Conservation (phyloP, 2,329 filamentous ascomycete genomes). For the Shiraia sp. region DNA sequence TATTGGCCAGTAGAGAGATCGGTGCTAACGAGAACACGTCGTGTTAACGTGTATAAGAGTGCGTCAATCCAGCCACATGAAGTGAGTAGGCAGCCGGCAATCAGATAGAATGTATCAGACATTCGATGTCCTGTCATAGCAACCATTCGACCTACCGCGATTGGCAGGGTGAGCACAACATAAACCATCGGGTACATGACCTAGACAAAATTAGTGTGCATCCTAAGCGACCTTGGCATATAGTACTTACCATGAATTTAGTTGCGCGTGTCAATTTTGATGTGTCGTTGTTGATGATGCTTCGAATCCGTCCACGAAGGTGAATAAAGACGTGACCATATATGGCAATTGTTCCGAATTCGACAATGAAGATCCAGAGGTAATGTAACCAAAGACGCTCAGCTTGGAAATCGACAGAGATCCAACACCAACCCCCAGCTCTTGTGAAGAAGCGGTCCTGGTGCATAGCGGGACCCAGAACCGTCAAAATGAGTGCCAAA, state of each 20-base stretch:
- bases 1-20: conserved; percentile 34
- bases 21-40: conserved; percentile 43
- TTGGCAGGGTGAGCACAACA: conserved; percentile 66
- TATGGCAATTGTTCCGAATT: conserved; percentile 56
- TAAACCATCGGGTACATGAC: conserved; percentile 66
- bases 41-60: conserved; percentile 48
- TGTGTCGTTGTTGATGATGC: conserved; percentile 41
- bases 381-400: conserved; percentile 58
- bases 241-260: conserved; percentile 57
- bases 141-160: conserved; percentile 54
- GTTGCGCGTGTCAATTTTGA: conserved; percentile 46
- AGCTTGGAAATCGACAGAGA: conserved; percentile 47
- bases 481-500: conserved; percentile 51
- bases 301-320: conserved; percentile 50
- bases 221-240: background rate
- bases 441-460: conserved; percentile 51
- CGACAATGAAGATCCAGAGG: conserved; percentile 58
- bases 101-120: conserved; percentile 60
- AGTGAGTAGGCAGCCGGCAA: conserved; percentile 62
- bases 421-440: conserved; percentile 60
- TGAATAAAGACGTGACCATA: conserved; percentile 56
- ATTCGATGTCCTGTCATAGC: conserved; percentile 47
- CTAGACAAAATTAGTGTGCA: background rate
- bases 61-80: conserved; percentile 52
- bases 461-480: conserved; percentile 52